Evolutionary conservation across 805 yeast genomes (phyloP), one percentile per base, ranked within the genome.

Genomic region (Zygoascus tannicola): DNA sequence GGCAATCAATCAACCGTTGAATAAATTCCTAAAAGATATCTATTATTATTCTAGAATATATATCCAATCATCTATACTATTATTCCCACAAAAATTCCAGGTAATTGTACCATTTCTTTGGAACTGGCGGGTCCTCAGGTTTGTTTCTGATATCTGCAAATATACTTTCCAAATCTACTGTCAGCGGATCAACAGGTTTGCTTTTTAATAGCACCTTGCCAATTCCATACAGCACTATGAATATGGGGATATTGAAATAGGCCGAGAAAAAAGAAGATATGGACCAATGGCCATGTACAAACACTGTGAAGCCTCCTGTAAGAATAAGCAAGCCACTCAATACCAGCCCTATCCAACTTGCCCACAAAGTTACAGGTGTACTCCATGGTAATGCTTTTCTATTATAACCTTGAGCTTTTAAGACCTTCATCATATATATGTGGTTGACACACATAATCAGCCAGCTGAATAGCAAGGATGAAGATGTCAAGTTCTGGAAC

Each of bases 261-360:
- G 74, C 73, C 63, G 75, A 81, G 53, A 82, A 65, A 63, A 84
- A 83, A 15, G 66, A 63, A 48, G 75, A 68, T 18, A 69, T 68
- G 12, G 68, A 58, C 85, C 87, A 83, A 38, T 63, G 54, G 8
- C 80, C 82, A 8, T 78, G 78, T 38, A 77, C 57, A 60, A 84
- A 82, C 1, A 77, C 81, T 2, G 71, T 63, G 61, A 81, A 84
- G 4, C 92, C 92, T 50, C 73, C 74, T 26, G 75, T 63, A 60
- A 76, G 57, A 55, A 73, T 54, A 80, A 82, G 67, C 44, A 66
- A 14, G 14, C 19, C 12, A 33, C 43, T 41, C 10, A 30, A 16
- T 21, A 43, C 16, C 10, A 39, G 34, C 5, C 46, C 22, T 21
- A 39, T 15, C 37, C 40, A 38, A 14, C 50, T 40, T 3, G 41